Percentiles rank a stretch among this genome's conserved stretches.
phyloP scores from a whole-genome alignment of 208 protist species.

The Leishmania tarentolae region DNA sequence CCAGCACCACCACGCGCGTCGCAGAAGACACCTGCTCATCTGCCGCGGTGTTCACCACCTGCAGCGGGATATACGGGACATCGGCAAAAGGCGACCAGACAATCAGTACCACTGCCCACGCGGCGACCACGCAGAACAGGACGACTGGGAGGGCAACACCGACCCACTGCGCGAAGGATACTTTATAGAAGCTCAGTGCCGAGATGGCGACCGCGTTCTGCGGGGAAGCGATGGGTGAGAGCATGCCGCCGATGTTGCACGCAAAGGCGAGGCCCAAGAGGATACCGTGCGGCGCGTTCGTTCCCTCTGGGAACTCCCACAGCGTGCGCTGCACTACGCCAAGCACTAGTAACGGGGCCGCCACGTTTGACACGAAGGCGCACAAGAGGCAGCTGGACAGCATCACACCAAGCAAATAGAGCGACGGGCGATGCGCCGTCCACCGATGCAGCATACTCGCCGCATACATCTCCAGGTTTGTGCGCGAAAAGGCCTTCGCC shows the following conservation, averaged over 20 bases:
- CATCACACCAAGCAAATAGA: conserved; percentile 93
- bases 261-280: conserved; percentile 93
- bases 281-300: conserved; percentile 81
- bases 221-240: conserved; percentile 93
- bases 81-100: conserved; percentile 89
- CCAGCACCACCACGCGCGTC: conserved; percentile 66
- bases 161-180: conserved; percentile 89
- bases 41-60: conserved; percentile 72
- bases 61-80: conserved; percentile 84
- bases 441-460: conserved; percentile 72
- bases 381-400: conserved; percentile 79
- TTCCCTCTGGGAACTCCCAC: conserved; percentile 87
- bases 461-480: conserved; percentile 88
- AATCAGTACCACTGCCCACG: conserved; percentile 82
- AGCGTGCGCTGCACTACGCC: conserved; percentile 87
- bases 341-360: conserved; percentile 88
- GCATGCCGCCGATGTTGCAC: conserved; percentile 95
- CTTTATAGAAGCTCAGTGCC: conserved; percentile 71
- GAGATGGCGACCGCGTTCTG: conserved; percentile 94
- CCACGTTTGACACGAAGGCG: conserved; percentile 92
- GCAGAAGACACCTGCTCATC: conserved; percentile 51
- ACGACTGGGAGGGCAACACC: conserved; percentile 83
- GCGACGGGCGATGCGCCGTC: conserved; percentile 71
- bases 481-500: conserved; percentile 83
- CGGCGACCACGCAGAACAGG: conserved; percentile 52